phyloP scores from a whole-genome alignment of 2,329 filamentous ascomycete species.

The Geosmithia putterillii region DNA sequence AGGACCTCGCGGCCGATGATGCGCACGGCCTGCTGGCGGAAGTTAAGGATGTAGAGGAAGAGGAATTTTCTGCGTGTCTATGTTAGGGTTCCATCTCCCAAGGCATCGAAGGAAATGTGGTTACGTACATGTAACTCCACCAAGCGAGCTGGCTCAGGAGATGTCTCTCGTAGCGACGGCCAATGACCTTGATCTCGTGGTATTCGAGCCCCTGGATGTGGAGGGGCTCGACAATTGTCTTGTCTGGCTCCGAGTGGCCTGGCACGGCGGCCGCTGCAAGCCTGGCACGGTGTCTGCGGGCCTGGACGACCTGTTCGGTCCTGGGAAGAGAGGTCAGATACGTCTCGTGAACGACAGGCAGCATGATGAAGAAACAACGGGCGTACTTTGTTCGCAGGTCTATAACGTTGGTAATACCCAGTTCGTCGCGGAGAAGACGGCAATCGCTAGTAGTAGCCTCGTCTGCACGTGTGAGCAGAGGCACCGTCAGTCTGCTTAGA shows the following conservation, averaged over 20 bases:
- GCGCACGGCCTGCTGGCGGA: constrained; percentile 55
- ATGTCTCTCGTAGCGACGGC: constrained; percentile 54
- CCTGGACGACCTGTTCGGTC: constrained; percentile 61
- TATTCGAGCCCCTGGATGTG: constrained; percentile 54
- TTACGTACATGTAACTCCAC: constrained; percentile 46
- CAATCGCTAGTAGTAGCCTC: constrained; percentile 58
- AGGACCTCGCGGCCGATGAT: constrained; percentile 62
- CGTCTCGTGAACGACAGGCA: background rate
- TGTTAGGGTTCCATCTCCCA: background rate
- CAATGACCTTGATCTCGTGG: constrained; percentile 61
- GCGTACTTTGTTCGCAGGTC: constrained; percentile 67
- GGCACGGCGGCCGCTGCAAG: constrained; percentile 21
- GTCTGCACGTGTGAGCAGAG: constrained; percentile 29
- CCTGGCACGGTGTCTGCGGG: constrained; percentile 44
- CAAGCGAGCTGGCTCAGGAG: constrained; percentile 58
- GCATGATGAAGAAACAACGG: background rate
- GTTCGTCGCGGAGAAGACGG: constrained; percentile 40
- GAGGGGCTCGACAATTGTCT: constrained; percentile 38
- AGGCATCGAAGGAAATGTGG: background rate
- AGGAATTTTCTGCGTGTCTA: constrained; percentile 29
- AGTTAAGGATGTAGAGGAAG: constrained; percentile 50
- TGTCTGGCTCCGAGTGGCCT: constrained; percentile 22
- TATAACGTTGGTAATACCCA: constrained; percentile 59
- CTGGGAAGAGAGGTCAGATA: no score
- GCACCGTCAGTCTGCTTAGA: background rate